Evolutionary conservation across 2,329 filamentous ascomycete genomes (phyloP), one percentile per base, ranked within the genome.

Genomic region (Colletotrichum costaricense): DNA sequence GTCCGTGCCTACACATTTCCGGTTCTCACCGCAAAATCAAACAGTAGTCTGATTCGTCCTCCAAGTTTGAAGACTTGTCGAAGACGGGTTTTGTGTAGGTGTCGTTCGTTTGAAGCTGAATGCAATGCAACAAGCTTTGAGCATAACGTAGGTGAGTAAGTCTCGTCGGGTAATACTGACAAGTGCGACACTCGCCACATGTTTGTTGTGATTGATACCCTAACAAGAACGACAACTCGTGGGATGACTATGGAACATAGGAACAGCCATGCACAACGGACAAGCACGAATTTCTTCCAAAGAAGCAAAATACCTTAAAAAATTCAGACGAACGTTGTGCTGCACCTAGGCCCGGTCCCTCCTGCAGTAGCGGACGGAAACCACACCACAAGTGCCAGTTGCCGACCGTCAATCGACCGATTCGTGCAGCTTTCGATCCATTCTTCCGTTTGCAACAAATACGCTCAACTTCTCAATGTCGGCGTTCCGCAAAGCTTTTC

Each of bases 341-440:
- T 68, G 68, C 72, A 68, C 26, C 68, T 63, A 71, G 63, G 63
- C 52, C 67, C 72, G 68, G 69, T 72, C 42, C 68, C 35, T 35
- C 24, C 22, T 72, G 63, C 72, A 67, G 58, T 72, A 72, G 56
- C 57, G 46, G 60, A 54, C 35, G 49, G 52, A 67, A 62, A 67
- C 57, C 67, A 63, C 22, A 69, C 26, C 70, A 70, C 55, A 70
- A 14, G 65, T 59, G 33, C 38, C 66, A 63, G 11, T 38, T 52
- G 33, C 54, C 42, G 49, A 19, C 42, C 54, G 54, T 63, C 52
- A 58, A 42, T 59, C 38, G 58, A 33, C 67, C 69, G 52, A 59
- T 56, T 69, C 59, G 30, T 69, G 66, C 58, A 59, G 59, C 38
- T 28, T 69, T 24, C 42, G 54, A 64, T 60, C n/a, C 60, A 46